Conservation (phyloP, 169 alveolate genomes). For the Pseudocohnilembus persalinus region DNA sequence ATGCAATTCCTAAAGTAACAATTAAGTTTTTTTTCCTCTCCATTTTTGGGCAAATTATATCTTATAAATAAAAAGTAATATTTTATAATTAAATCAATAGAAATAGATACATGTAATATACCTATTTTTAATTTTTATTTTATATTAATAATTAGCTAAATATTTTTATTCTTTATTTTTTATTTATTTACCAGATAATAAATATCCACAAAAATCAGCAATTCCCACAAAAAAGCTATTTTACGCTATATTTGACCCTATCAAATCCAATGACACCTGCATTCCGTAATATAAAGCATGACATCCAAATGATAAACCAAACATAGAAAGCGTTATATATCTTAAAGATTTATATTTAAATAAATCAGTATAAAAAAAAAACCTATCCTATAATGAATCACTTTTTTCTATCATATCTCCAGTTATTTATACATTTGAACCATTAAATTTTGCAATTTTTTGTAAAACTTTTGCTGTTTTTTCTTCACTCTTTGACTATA, state of each 20-base stretch:
- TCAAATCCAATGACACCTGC: conserved; percentile 12
- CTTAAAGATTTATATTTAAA: conserved; percentile 16
- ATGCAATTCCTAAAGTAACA: background rate
- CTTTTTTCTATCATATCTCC: background rate
- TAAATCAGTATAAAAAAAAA: background rate
- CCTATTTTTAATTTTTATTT: background rate
- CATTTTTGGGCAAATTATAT: background rate
- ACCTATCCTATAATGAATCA: background rate
- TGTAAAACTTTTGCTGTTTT: conserved; percentile 1
- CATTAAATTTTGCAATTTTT: conserved; percentile 1
- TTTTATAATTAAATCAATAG: too few species aligned
- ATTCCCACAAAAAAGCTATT: conserved; percentile 15
- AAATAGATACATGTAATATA: too few species aligned
- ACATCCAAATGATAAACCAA: background rate
- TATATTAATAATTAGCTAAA: background rate
- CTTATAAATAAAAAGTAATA: too few species aligned
- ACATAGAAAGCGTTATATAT: background rate
- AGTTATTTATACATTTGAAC: background rate
- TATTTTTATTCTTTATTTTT: too few species aligned
- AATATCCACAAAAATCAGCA: conserved; percentile 16
- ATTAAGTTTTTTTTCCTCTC: background rate
- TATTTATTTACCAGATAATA: conserved; percentile 1
- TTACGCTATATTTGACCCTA: background rate
- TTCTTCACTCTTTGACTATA: background rate
- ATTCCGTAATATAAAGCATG: conserved; percentile 20